Evolutionary conservation across 1,139 yeast species (phyloP).

Genomic region (Tardiomyces digboiensis): DNA sequence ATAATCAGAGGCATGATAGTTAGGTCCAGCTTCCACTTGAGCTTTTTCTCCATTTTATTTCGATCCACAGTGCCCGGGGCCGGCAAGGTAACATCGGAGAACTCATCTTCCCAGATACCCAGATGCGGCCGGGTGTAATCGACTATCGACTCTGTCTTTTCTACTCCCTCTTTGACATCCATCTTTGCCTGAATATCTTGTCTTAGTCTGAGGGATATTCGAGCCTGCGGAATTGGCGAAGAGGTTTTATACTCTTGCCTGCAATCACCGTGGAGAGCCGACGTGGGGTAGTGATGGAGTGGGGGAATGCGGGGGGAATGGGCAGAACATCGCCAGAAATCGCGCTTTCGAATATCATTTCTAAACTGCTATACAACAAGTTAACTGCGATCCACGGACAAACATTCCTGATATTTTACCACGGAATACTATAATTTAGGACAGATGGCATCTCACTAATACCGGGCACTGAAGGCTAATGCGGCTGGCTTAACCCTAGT

Average conservation of each 20-base stretch:
- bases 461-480: neutral
- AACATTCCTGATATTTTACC: no score
- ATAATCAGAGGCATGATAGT: constrained; percentile 14
- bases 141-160: neutral
- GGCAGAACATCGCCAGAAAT: no score
- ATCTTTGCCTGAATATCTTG: neutral
- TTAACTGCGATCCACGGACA: no score
- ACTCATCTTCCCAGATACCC: neutral
- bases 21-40: constrained; percentile 15
- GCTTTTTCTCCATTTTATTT: neutral
- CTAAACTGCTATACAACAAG: no score
- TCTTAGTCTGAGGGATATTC: neutral
- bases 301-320: no score
- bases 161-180: neutral
- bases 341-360: no score
- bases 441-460: no score
- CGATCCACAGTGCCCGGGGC: neutral
- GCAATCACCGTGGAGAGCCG: no score
- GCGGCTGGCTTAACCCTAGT: no score
- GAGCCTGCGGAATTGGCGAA: neutral
- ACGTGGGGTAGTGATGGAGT: no score
- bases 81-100: neutral
- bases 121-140: neutral
- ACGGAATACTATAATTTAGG: no score
- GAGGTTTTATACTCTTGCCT: no score